phyloP scores from a whole-genome alignment of 2,329 filamentous ascomycete species.

The Diaporthe ampelina region DNA sequence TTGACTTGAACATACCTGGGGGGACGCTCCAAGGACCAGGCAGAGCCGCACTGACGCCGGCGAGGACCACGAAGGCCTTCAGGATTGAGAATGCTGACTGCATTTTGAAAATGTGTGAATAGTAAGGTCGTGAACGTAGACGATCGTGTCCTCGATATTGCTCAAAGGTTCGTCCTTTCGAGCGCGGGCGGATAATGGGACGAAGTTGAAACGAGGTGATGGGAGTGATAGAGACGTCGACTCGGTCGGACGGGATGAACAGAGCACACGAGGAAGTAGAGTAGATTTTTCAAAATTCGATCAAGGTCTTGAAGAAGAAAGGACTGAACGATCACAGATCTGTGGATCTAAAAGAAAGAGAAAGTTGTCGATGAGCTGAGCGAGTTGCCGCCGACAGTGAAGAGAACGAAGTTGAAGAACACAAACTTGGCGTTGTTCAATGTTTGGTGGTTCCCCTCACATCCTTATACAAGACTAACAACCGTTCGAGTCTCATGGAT shows the following conservation, averaged over 20 bases:
- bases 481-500: conserved; percentile 21
- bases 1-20: conserved; percentile 31
- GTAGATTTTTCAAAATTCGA: not conserved
- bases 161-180: not conserved
- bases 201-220: conserved; percentile 24
- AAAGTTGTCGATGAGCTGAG: conserved; percentile 13
- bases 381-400: conserved; percentile 13
- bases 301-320: conserved; percentile 17
- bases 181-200: conserved; percentile 1
- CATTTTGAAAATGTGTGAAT: conserved; percentile 47
- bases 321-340: conserved; percentile 39
- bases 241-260: conserved; percentile 5
- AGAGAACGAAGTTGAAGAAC: conserved; percentile 14
- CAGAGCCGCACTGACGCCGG: conserved; percentile 47
- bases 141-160: not conserved
- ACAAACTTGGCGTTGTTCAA: too few species aligned
- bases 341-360: conserved; percentile 31
- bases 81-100: conserved; percentile 50
- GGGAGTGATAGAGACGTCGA: conserved; percentile 10
- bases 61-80: conserved; percentile 49
- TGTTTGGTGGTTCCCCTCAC: conserved; percentile 9
- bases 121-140: not conserved
- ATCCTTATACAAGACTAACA: conserved; percentile 24
- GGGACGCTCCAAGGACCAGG: conserved; percentile 40
- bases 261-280: conserved; percentile 3